Evolutionary conservation across 352 stramenopile genomes (phyloP), one percentile per base, ranked within the genome.

Genomic region (Pythium coloratum): DNA sequence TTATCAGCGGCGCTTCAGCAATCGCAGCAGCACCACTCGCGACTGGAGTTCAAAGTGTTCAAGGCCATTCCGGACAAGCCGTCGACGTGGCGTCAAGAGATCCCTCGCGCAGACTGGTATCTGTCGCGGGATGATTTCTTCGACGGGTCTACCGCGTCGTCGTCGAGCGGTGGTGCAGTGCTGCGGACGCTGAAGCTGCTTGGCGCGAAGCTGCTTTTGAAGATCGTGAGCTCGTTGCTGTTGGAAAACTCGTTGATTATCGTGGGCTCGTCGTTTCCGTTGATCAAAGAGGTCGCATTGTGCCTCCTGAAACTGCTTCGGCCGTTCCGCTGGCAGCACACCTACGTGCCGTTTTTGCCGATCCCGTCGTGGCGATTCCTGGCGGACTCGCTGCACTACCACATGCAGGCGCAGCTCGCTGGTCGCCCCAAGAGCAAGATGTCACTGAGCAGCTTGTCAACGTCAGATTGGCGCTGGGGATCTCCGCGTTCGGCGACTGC

Each of bases 271-370:
- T 94, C 86, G 26, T 90, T 92, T 42, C 72, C 83, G 8, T 71
- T 89, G 55, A 84, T 94, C 10, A 86, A 96, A 54, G 84, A 92
- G 51, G 83, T 94, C 18, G 77, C 80, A 4, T 75, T 90, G 20
- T 86, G 76, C 53, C 53, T 96, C 42, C 56, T 94, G 30, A 86
- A 86, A 64, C 63, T 96, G 32, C 62, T 96, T 12, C 67, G 86
- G 46, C 88, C 88, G n/a, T 96, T 96, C 62, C 72, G 64, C 26
- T 96, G 88, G 88, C 82, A 90, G 49, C 84, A 92, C 66, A 90
- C 82, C 24, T 89, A 91, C 51, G 54, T 92, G 5, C 86, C 88
- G 28, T 94, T 92, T 57, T 63, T 94, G 8, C 83, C 86, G 12
- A 77, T 92, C 14, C 70, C 84, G 28, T 93, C 84, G 3, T 92